Evolutionary conservation across 176 grass and related monocot species (phyloP), one percentile per base, ranked within the genome.

Genomic region (Musa acuminata): DNA sequence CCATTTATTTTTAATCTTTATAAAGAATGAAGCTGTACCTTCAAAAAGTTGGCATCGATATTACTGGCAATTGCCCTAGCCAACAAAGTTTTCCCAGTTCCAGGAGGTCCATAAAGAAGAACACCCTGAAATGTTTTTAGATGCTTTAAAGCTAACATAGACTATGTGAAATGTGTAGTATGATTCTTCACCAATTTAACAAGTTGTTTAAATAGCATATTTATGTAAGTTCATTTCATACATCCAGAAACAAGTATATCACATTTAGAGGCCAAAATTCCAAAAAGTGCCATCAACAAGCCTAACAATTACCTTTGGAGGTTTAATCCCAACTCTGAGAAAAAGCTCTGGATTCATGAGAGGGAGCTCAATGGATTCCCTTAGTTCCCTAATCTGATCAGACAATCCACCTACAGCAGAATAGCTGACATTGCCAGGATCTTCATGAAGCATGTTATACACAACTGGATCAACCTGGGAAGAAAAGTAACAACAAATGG

Each of bases 391-490:
- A 35, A 35, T 35, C 29, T 35, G 29, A 35, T 96, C 92, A 11
- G 82, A 85, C 59, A 96, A 80, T n/a, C 92, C 92, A 80, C 92
- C 92, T 10, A 96, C 92, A 87, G 92, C 92, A 8, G 92, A 91
- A 72, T 96, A 96, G 83, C 92, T 96, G 49, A 96, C 78, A 72
- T 96, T 96, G 21, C 92, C 92, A 16, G 92, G 92, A 75, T 96
- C 89, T 85, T 96, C 92, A 52, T 96, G 92, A 22, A 92, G 81
- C 92, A 96, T 96, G 74, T 92, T 96, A 70, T 96, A 92, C 14
- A 96, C 92, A 53, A 92, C 87, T 43, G 92, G 89, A 55, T 92
- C 86, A 53, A 92, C 89, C 89, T 96, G 81, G 71, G 75, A 55
- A 76, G 49, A 49, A 51, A 84, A 76, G 55, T 53, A 80, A 58